These are phyloP conservation scores for Novakomyces olei DNA, from an alignment of 805 yeast species.

Conservation along the genomic window DNA sequence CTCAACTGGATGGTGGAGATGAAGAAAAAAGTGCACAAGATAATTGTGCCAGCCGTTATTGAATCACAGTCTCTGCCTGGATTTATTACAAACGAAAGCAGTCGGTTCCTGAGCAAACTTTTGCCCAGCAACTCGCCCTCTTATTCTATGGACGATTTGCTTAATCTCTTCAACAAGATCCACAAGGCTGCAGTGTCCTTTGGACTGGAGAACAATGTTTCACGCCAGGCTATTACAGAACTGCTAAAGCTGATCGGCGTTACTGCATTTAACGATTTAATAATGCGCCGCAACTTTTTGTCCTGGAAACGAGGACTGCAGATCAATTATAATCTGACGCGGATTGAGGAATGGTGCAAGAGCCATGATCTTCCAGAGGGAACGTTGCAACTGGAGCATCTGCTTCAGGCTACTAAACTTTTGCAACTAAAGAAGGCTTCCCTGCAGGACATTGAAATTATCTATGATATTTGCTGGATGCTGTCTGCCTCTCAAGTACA, in stretches of 20 bases:
- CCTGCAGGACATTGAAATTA: constrained; percentile 56
- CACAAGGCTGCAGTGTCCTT: constrained; percentile 85
- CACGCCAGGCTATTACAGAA: constrained; percentile 65
- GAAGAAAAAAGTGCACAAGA: constrained; percentile 73
- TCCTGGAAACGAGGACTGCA: constrained; percentile 97
- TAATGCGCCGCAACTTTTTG: constrained; percentile 81
- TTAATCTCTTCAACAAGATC: constrained; percentile 71
- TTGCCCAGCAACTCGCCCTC: constrained; percentile 41
- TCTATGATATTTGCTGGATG: constrained; percentile 85
- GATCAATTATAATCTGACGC: constrained; percentile 83
- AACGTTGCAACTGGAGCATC: constrained; percentile 57
- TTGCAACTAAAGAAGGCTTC: constrained; percentile 81
- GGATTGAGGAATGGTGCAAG: constrained; percentile 97
- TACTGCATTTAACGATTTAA: constrained; percentile 78
- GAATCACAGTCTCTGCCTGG: constrained; percentile 91
- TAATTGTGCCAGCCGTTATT: constrained; percentile 86
- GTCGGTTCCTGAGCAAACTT: constrained; percentile 64
- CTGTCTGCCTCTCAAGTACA: constrained; percentile 91
- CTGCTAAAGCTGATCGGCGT: constrained; percentile 74
- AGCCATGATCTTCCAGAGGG: constrained; percentile 80
- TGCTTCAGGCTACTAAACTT: constrained; percentile 80
- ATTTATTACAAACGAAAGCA: constrained; percentile 64
- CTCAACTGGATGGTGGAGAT: constrained; percentile 93
- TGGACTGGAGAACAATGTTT: constrained; percentile 64
- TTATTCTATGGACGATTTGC: constrained; percentile 83